Percentiles rank a stretch among this genome's conserved stretches.
Conservation (phyloP, 1,284 basidiomycete species). For the Ganoderma resinaceum region DNA sequence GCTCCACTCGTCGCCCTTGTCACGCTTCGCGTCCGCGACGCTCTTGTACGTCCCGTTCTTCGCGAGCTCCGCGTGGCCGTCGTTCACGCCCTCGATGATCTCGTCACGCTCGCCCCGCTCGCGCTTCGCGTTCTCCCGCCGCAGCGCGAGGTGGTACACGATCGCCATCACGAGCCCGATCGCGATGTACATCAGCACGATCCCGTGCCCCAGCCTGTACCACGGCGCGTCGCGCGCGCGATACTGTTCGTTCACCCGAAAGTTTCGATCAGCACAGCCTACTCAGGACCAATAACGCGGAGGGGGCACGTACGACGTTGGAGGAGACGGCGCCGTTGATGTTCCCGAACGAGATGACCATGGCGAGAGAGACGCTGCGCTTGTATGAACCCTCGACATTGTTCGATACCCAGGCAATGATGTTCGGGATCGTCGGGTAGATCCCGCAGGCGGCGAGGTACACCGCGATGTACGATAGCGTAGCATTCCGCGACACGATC, state of each 20-base stretch:
- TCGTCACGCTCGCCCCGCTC: conserved; percentile 57
- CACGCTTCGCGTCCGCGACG: conserved; percentile 45
- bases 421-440: conserved; percentile 75
- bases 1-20: conserved; percentile 48
- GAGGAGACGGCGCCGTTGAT: conserved; percentile 54
- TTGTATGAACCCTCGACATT: conserved; percentile 69
- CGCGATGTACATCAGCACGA: conserved; percentile 56
- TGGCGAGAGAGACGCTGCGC: conserved; percentile 50
- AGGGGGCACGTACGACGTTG: conserved; percentile 49
- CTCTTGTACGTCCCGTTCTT: conserved; percentile 43
- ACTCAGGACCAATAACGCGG: not conserved
- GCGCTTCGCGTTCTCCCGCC: conserved; percentile 51
- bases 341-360: conserved; percentile 52
- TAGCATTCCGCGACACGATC: conserved; percentile 63
- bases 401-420: conserved; percentile 75
- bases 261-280: not conserved
- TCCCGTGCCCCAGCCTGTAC: conserved; percentile 58
- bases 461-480: conserved; percentile 73
- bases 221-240: conserved; percentile 45
- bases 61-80: conserved; percentile 36
- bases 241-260: conserved; percentile 20
- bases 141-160: conserved; percentile 45
- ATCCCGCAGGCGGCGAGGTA: conserved; percentile 79
- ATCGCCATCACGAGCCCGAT: conserved; percentile 52
- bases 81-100: conserved; percentile 46